Conservation (phyloP, 192 early-diverging fungal species). For the Linnemannia hyalina region DNA sequence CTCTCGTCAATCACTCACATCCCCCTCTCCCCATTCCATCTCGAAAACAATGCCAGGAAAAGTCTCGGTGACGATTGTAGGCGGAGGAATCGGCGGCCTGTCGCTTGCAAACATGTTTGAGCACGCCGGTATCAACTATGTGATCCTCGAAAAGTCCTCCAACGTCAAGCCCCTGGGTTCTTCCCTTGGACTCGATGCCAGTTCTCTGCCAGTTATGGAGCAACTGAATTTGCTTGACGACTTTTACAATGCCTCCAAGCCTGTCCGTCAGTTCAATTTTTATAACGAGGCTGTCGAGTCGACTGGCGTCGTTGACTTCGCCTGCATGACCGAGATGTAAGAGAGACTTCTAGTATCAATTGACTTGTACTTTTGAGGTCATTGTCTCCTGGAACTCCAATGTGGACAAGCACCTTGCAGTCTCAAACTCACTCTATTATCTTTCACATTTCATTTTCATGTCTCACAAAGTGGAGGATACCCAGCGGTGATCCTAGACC, state of each 20-base stretch:
- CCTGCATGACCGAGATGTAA: constrained; percentile 53
- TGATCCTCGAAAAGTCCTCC: constrained; percentile 37
- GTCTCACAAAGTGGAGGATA: constrained; percentile 38
- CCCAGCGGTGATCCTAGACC: constrained; percentile 48
- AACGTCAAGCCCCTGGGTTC: constrained; percentile 38
- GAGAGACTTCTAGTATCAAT: neutral
- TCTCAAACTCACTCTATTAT: neutral
- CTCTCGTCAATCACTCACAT: neutral
- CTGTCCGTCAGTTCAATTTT: constrained; percentile 53
- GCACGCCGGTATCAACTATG: constrained; percentile 54
- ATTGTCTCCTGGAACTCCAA: neutral
- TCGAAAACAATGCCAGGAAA: constrained; percentile 21
- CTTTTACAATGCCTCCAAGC: constrained; percentile 35
- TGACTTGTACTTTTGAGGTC: neutral
- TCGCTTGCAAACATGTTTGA: constrained; percentile 52
- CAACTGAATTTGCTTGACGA: constrained; percentile 47
- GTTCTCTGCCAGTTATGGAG: constrained; percentile 42
- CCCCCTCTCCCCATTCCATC: neutral
- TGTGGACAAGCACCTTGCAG: neutral
- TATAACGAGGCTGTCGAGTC: constrained; percentile 43
- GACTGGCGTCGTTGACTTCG: constrained; percentile 42
- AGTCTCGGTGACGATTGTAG: constrained; percentile 40
- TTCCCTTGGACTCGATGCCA: constrained; percentile 44
- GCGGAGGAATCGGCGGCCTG: constrained; percentile 38
- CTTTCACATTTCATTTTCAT: neutral